Percentiles rank a stretch among this genome's conserved stretches.
Evolutionary conservation across 2,329 filamentous ascomycete genomes (phyloP).

Genomic region (Tricladium varicosporioides): DNA sequence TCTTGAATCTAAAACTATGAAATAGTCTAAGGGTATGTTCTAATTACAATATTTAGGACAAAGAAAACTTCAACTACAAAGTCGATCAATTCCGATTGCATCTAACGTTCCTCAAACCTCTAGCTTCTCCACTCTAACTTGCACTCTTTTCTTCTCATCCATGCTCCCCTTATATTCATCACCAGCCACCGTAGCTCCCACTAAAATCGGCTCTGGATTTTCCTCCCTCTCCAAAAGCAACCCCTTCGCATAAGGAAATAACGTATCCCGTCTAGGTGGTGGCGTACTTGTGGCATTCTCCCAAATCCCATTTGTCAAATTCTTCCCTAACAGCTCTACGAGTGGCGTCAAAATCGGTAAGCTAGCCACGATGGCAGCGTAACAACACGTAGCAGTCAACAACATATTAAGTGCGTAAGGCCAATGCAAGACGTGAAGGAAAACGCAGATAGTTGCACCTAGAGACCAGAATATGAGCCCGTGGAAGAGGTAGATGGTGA

Average conservation of each 20-base stretch:
- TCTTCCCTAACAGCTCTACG: constrained; percentile 23
- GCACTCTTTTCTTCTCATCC: too few relatives aligned
- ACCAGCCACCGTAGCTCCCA: too few relatives aligned
- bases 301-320: constrained; percentile 17
- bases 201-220: not conserved
- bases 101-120: too few relatives aligned
- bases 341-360: constrained; percentile 26
- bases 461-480: constrained; percentile 37
- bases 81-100: too few relatives aligned
- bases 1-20: too few relatives aligned
- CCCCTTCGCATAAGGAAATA: constrained; percentile 16
- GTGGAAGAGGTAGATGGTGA: constrained; percentile 48
- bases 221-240: constrained; percentile 3
- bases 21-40: too few relatives aligned
- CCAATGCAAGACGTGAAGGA: constrained; percentile 17
- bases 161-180: too few relatives aligned
- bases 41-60: too few relatives aligned
- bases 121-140: too few relatives aligned
- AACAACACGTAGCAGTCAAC: constrained; percentile 24
- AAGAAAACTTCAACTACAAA: too few relatives aligned
- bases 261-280: constrained; percentile 7
- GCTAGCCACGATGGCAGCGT: constrained; percentile 15
- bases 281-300: constrained; percentile 12
- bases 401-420: constrained; percentile 30
- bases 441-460: constrained; percentile 26